Evolutionary conservation across 208 protist species (phyloP).

Genomic region (Wallacemonas collosoma): DNA sequence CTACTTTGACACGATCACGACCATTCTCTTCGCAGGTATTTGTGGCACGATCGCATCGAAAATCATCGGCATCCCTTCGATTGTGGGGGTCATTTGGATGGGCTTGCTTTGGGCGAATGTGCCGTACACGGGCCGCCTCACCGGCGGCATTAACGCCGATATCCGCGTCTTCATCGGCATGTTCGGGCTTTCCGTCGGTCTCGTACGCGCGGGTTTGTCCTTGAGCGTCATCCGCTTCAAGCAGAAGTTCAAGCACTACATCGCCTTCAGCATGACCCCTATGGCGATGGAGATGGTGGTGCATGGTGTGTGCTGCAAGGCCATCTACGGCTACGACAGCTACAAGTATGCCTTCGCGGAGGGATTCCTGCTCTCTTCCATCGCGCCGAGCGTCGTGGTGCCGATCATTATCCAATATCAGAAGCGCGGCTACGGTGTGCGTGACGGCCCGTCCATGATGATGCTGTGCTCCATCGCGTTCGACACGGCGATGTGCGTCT

Average conservation of each 20-base stretch:
- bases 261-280: constrained; percentile 43
- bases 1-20: constrained; percentile 58
- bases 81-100: constrained; percentile 52
- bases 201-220: constrained; percentile 60
- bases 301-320: constrained; percentile 48
- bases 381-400: constrained; percentile 51
- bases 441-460: constrained; percentile 58
- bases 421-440: constrained; percentile 44
- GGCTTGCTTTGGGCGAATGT: constrained; percentile 65
- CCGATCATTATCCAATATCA: constrained; percentile 54
- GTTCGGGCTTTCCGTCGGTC: constrained; percentile 49
- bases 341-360: constrained; percentile 51
- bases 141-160: constrained; percentile 38
- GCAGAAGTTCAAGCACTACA: constrained; percentile 51
- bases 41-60: constrained; percentile 39
- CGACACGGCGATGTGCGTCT: constrained; percentile 48
- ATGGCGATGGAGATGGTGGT: constrained; percentile 46
- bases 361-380: constrained; percentile 49
- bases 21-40: constrained; percentile 51
- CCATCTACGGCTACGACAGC: constrained; percentile 44
- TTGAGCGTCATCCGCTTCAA: constrained; percentile 53
- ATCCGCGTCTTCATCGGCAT: constrained; percentile 40
- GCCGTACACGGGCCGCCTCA: constrained; percentile 45
- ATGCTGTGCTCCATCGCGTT: constrained; percentile 52
- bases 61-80: constrained; percentile 41